A percentile compares a stretch with the other conserved stretches of the same genome.
These are phyloP conservation scores for Lipomyces sp. DNA, from an alignment of 805 yeast species.

Conservation along the genomic window DNA sequence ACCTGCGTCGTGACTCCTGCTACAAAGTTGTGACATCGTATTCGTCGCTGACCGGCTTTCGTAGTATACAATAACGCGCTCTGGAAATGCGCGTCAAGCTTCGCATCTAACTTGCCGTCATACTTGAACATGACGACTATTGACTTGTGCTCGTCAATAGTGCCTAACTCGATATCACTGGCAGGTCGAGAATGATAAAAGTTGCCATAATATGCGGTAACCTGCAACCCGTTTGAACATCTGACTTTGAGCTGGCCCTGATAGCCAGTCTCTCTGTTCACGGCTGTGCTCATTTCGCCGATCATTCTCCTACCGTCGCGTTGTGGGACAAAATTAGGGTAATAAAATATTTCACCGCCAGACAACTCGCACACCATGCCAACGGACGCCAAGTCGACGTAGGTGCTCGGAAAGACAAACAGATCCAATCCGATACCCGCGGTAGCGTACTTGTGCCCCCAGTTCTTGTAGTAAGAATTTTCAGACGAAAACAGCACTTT, in stretches of 20 bases:
- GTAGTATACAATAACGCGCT: conserved; percentile 87
- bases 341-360: conserved; percentile 71
- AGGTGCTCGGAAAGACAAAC: conserved; percentile 65
- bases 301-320: conserved; percentile 72
- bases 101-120: conserved; percentile 73
- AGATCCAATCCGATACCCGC: conserved; percentile 76
- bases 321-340: conserved; percentile 67
- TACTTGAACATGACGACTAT: conserved; percentile 73
- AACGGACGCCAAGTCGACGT: conserved; percentile 76
- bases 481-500: conserved; percentile 63
- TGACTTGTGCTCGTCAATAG: conserved; percentile 64
- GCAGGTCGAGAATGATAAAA: conserved; percentile 46
- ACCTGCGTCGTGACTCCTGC: conserved; percentile 78
- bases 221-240: conserved; percentile 85
- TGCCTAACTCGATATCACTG: conserved; percentile 73
- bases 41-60: conserved; percentile 72
- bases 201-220: conserved; percentile 72
- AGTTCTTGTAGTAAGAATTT: conserved; percentile 62
- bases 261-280: conserved; percentile 63
- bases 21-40: conserved; percentile 83
- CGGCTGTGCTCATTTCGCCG: conserved; percentile 51
- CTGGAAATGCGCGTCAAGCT: conserved; percentile 85
- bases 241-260: conserved; percentile 85
- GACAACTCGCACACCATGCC: conserved; percentile 66
- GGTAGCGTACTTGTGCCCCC: conserved; percentile 61